Evolutionary conservation across 139 green algal genomes (phyloP), one percentile per base, ranked within the genome.

Genomic region (Volvox reticuliferus): DNA sequence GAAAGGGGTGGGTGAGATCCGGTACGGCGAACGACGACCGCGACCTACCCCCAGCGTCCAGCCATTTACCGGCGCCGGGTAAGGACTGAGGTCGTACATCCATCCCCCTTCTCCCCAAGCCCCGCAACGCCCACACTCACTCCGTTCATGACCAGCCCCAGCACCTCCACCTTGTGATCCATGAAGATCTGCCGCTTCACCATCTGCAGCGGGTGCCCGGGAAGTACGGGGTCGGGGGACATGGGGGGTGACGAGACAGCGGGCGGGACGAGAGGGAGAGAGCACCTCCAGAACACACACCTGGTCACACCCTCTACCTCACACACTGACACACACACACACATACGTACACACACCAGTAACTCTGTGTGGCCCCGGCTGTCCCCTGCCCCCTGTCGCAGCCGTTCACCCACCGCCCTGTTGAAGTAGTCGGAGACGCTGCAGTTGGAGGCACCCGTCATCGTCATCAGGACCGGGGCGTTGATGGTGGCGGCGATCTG

Each of bases 101-200:
- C 18, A 63, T 61, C 2, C 30, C 71, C 24, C 67, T 75, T 75
- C 67, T 14, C 67, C 67, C 76, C 36, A 32, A n/a, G n/a, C 35
- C 18, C 1, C 62, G 26, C 32, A 20, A 32, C 61, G 13, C 30
- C 63, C 62, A 6, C 32, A 22, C 83, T 81, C 67, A 97, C 88
- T 92, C 95, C 93, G 93, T 97, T 98, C 14, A 98, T 37, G 9
- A 96, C 75, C 32, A 97, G 80, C 12, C 96, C 96, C 75, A 96
- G 65, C 37, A 97, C 63, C 21, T 94, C 91, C 65, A 95, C 92
- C 83, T 85, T 83, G 84, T 95, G 83, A 33, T 94, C 91, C 61
- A 89, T 32, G 33, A 96, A 87, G 68, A 93, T 79, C 78, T 93
- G 86, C 79, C 90, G 92, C 79, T 87, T 91, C 12, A 92, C 22